These are phyloP conservation scores for Penicillium daleae DNA, from an alignment of 495 filamentous ascomycete genomes.

Conservation along the genomic window DNA sequence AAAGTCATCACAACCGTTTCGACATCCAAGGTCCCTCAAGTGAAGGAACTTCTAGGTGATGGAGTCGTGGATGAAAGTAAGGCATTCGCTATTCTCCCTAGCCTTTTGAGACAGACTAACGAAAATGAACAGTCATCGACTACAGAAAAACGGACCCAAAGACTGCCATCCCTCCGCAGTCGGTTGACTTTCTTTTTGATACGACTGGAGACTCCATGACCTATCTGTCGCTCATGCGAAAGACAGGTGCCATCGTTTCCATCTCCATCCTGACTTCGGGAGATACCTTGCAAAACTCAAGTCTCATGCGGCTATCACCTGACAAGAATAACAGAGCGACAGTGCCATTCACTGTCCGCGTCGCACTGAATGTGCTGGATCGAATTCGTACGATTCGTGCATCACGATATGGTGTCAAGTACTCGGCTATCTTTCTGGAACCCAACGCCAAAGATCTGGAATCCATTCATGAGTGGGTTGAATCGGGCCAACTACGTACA, in stretches of 20 bases:
- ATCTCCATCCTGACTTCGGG: slow-evolving; percentile 21
- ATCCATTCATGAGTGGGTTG: slow-evolving; percentile 43
- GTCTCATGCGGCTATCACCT: slow-evolving; percentile 24
- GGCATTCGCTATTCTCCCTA: background rate
- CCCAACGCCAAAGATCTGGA: slow-evolving; percentile 45
- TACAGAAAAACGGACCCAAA: slow-evolving; percentile 51
- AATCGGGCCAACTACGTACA: slow-evolving; percentile 48
- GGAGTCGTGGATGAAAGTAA: slow-evolving; percentile 36
- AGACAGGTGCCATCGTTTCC: slow-evolving; percentile 15
- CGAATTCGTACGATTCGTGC: slow-evolving; percentile 33
- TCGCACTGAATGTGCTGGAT: slow-evolving; percentile 40
- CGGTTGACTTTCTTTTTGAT: slow-evolving; percentile 58
- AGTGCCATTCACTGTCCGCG: slow-evolving; percentile 37
- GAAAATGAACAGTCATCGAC: slow-evolving; percentile 44
- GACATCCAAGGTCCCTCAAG: slow-evolving; percentile 52
- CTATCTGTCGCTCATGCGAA: slow-evolving; percentile 42
- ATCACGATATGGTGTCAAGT: slow-evolving; percentile 43
- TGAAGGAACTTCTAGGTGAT: slow-evolving; percentile 44
- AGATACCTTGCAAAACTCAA: slow-evolving; percentile 20
- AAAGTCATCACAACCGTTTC: slow-evolving; percentile 58
- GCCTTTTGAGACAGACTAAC: slow-evolving; percentile 19
- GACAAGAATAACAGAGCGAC: slow-evolving; percentile 32
- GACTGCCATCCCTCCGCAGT: slow-evolving; percentile 41
- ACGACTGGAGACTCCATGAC: slow-evolving; percentile 41
- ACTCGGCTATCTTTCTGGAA: slow-evolving; percentile 45